Base-by-base conservation (phyloP, 2,329 filamentous ascomycete species). In the Talaromyces sp. region DNA sequence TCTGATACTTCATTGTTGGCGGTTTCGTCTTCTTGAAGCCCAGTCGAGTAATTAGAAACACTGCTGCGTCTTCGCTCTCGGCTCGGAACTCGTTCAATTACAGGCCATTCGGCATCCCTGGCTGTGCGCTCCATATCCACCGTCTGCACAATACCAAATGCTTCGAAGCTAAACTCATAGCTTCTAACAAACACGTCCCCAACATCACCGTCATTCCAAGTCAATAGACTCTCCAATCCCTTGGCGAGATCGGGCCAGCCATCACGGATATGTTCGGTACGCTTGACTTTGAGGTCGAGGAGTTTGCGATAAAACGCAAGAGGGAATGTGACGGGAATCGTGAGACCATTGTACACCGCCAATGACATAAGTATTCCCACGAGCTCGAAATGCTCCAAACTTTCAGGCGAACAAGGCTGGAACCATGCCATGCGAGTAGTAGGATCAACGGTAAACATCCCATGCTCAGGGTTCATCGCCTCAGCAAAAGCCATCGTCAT, bases 341-440 rank as follows among this genome's bases (percentile, higher is more conserved):
- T 97, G 27, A 98, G 83, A 1, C 94, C 94, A 70, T 99, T 99
- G 79, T 95, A 97, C 4, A 98, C 81, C 5, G 95, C 95, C 19
- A 99, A 83, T 1, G 91, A 96, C 68, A 97, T 84, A n/a, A 98
- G 80, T 11, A 97, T 78, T 1, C 95, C 95, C 36, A 97, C 83
- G 22, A 98, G 85, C 76, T 98, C 92, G 72, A 91, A 98, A 73
- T 95, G 95, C 86, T 94, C 95, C 6, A 91, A 82, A 1, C 92
- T 91, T 67, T 96, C 93, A 7, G 92, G 79, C 5, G 92, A 92
- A 5, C 89, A 88, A 0, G 94, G 91, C 58, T 90, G 87, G 72
- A 99, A 97, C 91, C 93, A 99, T 11, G 89, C 88, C 84, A 95
- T 90, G 36, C 87, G 87, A 0, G 91, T 95, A 63, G 88, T 82